Evolutionary conservation across 1,284 basidiomycete species (phyloP), one percentile per base, ranked within the genome.

Genomic region (Rhodotorula glutinis): DNA sequence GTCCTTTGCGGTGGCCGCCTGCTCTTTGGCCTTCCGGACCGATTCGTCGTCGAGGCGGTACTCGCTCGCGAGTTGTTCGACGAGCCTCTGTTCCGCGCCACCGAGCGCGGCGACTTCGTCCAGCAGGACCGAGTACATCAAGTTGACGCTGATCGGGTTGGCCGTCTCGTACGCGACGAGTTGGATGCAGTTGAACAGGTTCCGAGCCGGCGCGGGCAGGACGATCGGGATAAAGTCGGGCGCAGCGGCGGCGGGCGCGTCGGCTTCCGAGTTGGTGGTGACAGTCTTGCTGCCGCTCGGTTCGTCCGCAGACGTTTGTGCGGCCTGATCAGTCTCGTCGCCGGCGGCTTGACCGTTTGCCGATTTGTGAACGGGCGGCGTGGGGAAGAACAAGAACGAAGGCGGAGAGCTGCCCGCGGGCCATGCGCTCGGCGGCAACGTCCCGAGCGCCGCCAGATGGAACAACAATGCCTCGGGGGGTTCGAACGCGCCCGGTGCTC

Each of bases 51-150:
- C 46, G 52, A 63, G 33, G 9, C 56, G 40, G 51, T 65, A 72
- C 52, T 72, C 70, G 41, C 67, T 49, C 1, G 44, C 25, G 21
- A 72, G 58, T 57, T 69, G 70, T 30, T 65, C 60, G 19, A 70
- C 40, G 25, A 67, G 53, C 5, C 63, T 4, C 1, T 30, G 17
- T n/a, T 66, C 61, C 16, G 49, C 58, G 16, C 65, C 68, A 33
- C 49, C 53, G 27, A 59, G 54, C 27, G 62, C 61, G 29, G 65
- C 60, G 33, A 65, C 47, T 29, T 56, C 53, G 11, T 46, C 58
- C 14, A 67, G 21, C n/a, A 72, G 51, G 25, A 72, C 30, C 29
- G 65, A 67, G 57, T 60, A 72, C 65, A 69, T 66, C 2, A 72
- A n/a, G 40, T 62, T 69, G 56, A 72, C 60, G 11, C 57, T 40